Conservation (phyloP, 106 monocot genomes). For the Apostasia shenzhenica region DNA sequence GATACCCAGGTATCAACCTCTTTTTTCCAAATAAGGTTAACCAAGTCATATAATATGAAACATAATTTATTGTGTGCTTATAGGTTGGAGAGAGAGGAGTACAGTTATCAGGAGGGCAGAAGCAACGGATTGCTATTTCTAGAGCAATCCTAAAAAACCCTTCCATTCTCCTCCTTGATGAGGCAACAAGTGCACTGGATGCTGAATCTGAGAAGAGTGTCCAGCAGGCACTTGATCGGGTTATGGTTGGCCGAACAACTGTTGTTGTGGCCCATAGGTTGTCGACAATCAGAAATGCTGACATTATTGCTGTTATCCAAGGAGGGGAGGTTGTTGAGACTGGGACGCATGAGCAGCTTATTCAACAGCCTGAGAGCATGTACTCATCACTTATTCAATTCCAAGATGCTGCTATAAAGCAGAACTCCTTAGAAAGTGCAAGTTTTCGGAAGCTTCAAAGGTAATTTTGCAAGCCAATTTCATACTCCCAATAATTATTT, state of each 20-base stretch:
- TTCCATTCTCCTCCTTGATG: constrained; percentile 89
- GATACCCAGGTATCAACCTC: constrained; percentile 57
- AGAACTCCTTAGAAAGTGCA: constrained; percentile 19
- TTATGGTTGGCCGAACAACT: constrained; percentile 77
- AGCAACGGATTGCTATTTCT: constrained; percentile 73
- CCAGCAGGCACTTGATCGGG: constrained; percentile 72
- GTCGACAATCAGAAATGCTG: constrained; percentile 71
- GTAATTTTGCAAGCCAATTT: constrained; percentile 15
- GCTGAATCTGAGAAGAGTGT: constrained; percentile 78
- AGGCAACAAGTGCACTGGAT: constrained; percentile 81
- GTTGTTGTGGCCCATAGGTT: constrained; percentile 62
- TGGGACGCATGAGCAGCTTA: constrained; percentile 86
- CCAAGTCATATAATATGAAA: background rate
- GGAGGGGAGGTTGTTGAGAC: constrained; percentile 61
- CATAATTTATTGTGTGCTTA: background rate
- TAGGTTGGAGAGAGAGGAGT: constrained; percentile 76
- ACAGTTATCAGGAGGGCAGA: constrained; percentile 75
- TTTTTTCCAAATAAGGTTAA: background rate
- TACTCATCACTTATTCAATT: constrained; percentile 70
- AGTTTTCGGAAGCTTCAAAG: constrained; percentile 36
- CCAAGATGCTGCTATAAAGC: constrained; percentile 44
- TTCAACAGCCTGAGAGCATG: constrained; percentile 33
- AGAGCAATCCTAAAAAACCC: constrained; percentile 96
- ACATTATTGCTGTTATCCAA: constrained; percentile 61
- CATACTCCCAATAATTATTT: background rate